A percentile compares a stretch with the other conserved stretches of the same genome.
These are phyloP conservation scores for Polyporus arcularius DNA, from an alignment of 768 basidiomycete species.

Conservation along the genomic window DNA sequence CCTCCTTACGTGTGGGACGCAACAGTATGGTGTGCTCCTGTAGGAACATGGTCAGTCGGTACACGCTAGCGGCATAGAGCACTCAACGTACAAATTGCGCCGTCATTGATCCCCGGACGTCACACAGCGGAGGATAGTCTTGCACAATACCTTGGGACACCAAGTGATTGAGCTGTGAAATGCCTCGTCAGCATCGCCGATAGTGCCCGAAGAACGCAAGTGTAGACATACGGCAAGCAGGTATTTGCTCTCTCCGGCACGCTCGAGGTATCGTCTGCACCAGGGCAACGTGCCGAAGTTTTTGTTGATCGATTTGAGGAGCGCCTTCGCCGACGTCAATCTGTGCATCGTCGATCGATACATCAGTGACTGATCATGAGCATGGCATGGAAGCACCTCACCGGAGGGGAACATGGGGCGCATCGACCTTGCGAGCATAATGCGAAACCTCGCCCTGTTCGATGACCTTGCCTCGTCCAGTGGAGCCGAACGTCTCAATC, in stretches of 20 bases:
- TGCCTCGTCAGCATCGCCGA: conserved; percentile 1
- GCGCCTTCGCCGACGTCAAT: conserved; percentile 79
- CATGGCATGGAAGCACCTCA: conserved; percentile 35
- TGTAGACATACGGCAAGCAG: conserved; percentile 70
- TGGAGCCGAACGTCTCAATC: conserved; percentile 99
- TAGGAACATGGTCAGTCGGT: background rate
- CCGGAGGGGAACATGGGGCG: conserved; percentile 75
- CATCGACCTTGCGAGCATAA: conserved; percentile 76
- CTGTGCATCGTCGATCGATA: conserved; percentile 37
- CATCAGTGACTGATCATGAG: background rate
- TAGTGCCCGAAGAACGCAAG: background rate
- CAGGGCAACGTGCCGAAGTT: conserved; percentile 96
- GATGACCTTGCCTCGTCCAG: conserved; percentile 84
- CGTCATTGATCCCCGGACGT: conserved; percentile 85
- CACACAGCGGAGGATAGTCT: conserved; percentile 91
- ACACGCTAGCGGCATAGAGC: background rate
- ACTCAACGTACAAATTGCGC: conserved; percentile 76
- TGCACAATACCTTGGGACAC: conserved; percentile 87
- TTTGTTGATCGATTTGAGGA: conserved; percentile 85
- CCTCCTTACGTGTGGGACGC: conserved; percentile 82
- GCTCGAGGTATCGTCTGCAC: conserved; percentile 93
- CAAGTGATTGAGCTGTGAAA: conserved; percentile 77
- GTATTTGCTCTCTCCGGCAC: conserved; percentile 90
- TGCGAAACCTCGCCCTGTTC: conserved; percentile 96
- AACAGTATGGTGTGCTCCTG: conserved; percentile 87